These are phyloP conservation scores for Jacaranda mimosifolia DNA, from an alignment of 257 asterid genomes.

Conservation along the genomic window DNA sequence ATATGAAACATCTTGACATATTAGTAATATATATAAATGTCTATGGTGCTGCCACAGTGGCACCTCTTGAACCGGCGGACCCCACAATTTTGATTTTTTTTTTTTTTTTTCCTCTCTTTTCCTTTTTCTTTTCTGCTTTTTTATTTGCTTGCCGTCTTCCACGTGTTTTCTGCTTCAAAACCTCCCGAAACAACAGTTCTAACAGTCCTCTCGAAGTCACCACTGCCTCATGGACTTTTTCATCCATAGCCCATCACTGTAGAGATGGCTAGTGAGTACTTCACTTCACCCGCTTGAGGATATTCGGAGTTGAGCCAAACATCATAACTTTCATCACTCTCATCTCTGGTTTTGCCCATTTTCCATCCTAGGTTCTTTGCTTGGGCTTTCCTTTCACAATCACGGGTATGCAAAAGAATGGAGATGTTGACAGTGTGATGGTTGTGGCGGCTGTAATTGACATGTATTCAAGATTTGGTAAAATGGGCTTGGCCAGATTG, in stretches of 20 bases:
- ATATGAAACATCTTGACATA: too few species aligned
- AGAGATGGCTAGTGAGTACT: slow-evolving; percentile 61
- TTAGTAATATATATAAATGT: too few species aligned
- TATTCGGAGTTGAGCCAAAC: slow-evolving; percentile 63
- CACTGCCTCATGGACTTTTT: slow-evolving; percentile 69
- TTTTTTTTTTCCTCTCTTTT: too few species aligned
- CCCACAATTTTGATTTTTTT: too few species aligned
- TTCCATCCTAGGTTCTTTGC: slow-evolving; percentile 50
- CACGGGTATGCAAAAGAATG: slow-evolving; percentile 68
- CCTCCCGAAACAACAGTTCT: too few species aligned
- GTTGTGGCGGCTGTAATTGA: slow-evolving; percentile 74
- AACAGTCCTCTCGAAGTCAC: slow-evolving; percentile 40
- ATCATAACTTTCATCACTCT: slow-evolving; percentile 66
- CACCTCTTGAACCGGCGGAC: too few species aligned
- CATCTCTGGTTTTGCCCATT: slow-evolving; percentile 72
- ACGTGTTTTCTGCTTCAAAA: too few species aligned
- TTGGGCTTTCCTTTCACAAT: slow-evolving; percentile 49
- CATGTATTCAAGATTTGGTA: slow-evolving; percentile 72
- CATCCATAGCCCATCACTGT: slow-evolving; percentile 70
- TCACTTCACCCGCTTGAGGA: slow-evolving; percentile 64
- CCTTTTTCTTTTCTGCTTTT: too few species aligned
- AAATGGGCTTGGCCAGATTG: slow-evolving; percentile 54
- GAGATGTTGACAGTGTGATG: slow-evolving; percentile 60
- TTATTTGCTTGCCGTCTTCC: too few species aligned
- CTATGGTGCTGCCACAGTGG: too few species aligned